Base-by-base conservation (phyloP, 768 basidiomycete genomes). In the Dendrothele bispora region DNA sequence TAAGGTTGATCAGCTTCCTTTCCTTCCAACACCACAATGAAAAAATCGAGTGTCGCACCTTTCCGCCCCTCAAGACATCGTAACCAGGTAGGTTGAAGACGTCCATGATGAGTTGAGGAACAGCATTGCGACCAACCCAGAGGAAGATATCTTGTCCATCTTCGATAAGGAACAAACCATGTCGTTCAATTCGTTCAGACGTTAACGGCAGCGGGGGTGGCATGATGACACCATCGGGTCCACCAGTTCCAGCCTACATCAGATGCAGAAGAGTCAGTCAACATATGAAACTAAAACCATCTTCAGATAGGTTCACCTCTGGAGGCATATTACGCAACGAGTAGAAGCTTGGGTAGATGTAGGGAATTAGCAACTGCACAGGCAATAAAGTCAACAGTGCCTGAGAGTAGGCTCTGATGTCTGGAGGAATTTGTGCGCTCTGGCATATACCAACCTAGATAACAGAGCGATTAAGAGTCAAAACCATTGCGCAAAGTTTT, bases 141-240 rank as follows among this genome's bases (percentile, higher is more conserved):
- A 98, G 75, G 83, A 99, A 98, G 61, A 99, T 90, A 18, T 90
- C 94, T 67, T 98, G 95, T 1, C 90, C 90, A 64, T 98, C 95
- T 67, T 98, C 95, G 56, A 99, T 95, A 52, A 99, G 68, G 81
- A 87, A 97, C 46, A 99, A 74, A 48, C 95, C 95, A 58, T 98
- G 94, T 41, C 95, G 77, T 67, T 98, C 95, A 44, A 99, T 74
- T 28, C 92, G 78, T 67, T 98, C 95, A n/a, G 91, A 93, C 1
- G 93, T 95, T 49, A 94, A 80, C 22, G 95, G 95, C 4, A 97
- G 74, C 3, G 91, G 79, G 2, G 85, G 83, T 1, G 95, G 95
- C 63, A 98, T 72, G 52, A 95, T 82, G 27, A 98, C 76, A 43
- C 95, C 95, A 5, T 82, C 65, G 56, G 97, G 93, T 58, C 89